Evolutionary conservation across 306 rosid species (phyloP).

Genomic region (Potentilla sterilis): DNA sequence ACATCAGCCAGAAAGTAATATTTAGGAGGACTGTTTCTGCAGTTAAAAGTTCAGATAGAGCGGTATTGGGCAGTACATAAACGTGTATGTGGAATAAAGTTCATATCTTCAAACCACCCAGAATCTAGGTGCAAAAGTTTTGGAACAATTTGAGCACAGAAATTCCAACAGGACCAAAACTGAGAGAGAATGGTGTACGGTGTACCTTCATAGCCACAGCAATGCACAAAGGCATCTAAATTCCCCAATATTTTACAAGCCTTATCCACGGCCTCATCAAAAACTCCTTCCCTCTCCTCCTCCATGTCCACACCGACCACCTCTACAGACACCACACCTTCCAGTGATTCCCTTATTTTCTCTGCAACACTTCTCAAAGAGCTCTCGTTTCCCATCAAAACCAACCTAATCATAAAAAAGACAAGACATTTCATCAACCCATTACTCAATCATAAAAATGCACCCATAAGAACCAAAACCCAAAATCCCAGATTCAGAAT

Average conservation of each 20-base stretch:
- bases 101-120: neutral
- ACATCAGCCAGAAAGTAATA: too few species aligned
- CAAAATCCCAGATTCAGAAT: constrained; percentile 10
- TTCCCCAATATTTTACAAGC: constrained; percentile 59
- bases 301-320: constrained; percentile 68
- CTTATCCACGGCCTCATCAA: constrained; percentile 54
- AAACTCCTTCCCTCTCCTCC: constrained; percentile 41
- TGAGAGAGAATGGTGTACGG: constrained; percentile 26
- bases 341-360: constrained; percentile 36
- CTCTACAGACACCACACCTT: constrained; percentile 32
- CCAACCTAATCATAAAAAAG: constrained; percentile 45
- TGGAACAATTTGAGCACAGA: neutral
- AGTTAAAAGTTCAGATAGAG: too few species aligned
- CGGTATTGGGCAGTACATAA: neutral
- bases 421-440: neutral
- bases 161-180: neutral
- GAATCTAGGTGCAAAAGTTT: neutral
- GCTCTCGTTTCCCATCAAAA: constrained; percentile 67
- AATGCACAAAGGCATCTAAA: constrained; percentile 74
- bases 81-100: neutral
- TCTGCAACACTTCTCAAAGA: constrained; percentile 30
- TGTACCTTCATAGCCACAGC: constrained; percentile 73
- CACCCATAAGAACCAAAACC: constrained; percentile 2
- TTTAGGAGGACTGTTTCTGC: too few species aligned
- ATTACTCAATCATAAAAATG: constrained; percentile 1